Evolutionary conservation across 345 rosid genomes (phyloP).

Genomic region (Eucalyptus victrix): DNA sequence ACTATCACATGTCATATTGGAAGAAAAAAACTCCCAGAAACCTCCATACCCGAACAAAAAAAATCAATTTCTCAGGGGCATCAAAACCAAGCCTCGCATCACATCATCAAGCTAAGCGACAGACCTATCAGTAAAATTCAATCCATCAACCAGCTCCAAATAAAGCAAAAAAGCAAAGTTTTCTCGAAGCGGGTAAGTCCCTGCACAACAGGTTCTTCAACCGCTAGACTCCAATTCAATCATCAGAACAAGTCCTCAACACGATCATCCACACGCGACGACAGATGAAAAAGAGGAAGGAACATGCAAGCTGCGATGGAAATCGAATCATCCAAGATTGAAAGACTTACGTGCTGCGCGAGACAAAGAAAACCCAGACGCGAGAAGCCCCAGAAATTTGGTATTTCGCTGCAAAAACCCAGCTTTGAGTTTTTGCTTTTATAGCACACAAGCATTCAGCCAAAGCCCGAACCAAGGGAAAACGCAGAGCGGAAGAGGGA

Average conservation of each 20-base stretch:
- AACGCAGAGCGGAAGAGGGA: neutral
- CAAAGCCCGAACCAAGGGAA: neutral
- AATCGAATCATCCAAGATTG: neutral
- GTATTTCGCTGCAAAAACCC: neutral
- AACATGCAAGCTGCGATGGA: neutral
- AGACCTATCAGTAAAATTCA: neutral
- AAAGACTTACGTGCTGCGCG: slow-evolving; percentile 4
- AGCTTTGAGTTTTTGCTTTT: neutral
- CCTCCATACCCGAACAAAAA: neutral
- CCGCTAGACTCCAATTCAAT: neutral
- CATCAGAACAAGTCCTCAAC: neutral
- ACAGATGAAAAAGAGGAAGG: neutral
- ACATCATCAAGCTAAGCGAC: neutral
- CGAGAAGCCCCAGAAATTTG: neutral
- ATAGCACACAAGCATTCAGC: neutral
- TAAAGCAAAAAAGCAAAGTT: neutral
- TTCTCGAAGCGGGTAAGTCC: neutral
- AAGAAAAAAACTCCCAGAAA: neutral
- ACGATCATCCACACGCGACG: neutral
- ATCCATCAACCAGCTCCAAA: neutral
- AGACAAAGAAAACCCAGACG: neutral
- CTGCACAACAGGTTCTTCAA: neutral
- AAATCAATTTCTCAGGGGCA: neutral
- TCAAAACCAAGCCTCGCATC: neutral
- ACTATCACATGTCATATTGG: neutral